Evolutionary conservation across 176 grass and related monocot genomes (phyloP).

Genomic region (Musa acuminata): DNA sequence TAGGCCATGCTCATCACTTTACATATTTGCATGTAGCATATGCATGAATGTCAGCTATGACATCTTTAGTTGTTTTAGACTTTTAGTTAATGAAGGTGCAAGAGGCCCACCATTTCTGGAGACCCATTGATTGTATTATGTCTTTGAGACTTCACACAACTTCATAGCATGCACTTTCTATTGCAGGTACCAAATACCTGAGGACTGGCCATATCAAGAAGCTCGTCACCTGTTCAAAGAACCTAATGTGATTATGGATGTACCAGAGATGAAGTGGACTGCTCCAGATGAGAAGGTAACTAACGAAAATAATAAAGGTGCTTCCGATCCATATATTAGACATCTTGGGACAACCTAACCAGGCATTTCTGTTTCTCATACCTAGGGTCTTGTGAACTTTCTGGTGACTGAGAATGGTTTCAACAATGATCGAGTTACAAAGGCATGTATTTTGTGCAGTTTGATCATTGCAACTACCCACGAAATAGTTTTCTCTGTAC

Average conservation of each 20-base stretch:
- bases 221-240: constrained; percentile 71
- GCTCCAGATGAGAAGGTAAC: constrained; percentile 59
- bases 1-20: no score
- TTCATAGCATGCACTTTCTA: not conserved
- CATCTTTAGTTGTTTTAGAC: no score
- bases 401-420: constrained; percentile 79
- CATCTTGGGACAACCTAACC: constrained; percentile 22
- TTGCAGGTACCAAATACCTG: constrained; percentile 65
- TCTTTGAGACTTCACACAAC: no score
- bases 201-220: constrained; percentile 94
- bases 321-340: constrained; percentile 2
- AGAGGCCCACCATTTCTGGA: no score
- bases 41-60: not conserved
- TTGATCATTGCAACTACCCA: constrained; percentile 11
- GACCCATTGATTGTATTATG: no score
- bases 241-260: constrained; percentile 47
- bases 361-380: constrained; percentile 3
- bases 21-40: no score
- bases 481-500: constrained; percentile 1
- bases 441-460: constrained; percentile 35
- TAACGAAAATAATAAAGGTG: constrained; percentile 2
- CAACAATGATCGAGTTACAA: constrained; percentile 62
- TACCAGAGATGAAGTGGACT: constrained; percentile 66
- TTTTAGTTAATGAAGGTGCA: no score
- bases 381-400: constrained; percentile 61